These are phyloP conservation scores for Ottelia alismoides DNA, from an alignment of 106 monocot genomes.

Conservation along the genomic window DNA sequence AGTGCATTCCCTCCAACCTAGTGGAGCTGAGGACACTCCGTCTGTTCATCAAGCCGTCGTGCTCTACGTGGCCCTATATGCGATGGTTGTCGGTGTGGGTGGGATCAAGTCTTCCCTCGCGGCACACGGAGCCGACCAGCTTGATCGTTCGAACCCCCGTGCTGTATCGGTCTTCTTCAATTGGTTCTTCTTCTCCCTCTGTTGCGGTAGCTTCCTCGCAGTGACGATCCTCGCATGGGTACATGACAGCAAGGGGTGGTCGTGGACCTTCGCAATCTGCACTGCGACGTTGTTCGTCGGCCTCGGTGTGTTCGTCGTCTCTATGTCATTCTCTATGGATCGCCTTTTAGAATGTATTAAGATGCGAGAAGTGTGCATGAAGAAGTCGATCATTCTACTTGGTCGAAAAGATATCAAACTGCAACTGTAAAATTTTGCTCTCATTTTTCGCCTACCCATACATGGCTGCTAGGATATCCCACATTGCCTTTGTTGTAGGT, in stretches of 20 bases:
- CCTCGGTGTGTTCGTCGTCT: background rate
- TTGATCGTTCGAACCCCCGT: constrained; percentile 4
- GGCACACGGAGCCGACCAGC: constrained; percentile 20
- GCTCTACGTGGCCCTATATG: constrained; percentile 10
- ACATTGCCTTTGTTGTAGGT: too few relatives aligned
- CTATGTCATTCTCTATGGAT: too few relatives aligned
- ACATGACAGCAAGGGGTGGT: constrained; percentile 19
- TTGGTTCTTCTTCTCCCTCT: constrained; percentile 24
- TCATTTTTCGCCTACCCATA: too few relatives aligned
- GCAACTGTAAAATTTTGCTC: too few relatives aligned
- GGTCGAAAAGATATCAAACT: too few relatives aligned
- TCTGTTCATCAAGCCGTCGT: constrained; percentile 7
- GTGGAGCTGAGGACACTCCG: constrained; percentile 7
- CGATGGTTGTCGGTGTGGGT: constrained; percentile 17
- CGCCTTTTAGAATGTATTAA: too few relatives aligned
- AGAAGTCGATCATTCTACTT: too few relatives aligned
- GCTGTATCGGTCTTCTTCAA: constrained; percentile 19
- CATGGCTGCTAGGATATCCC: too few relatives aligned
- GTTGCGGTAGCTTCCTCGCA: constrained; percentile 12
- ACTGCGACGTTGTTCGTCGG: constrained; percentile 1
- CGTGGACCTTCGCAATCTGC: constrained; percentile 12
- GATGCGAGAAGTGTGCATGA: too few relatives aligned
- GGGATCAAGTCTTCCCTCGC: constrained; percentile 18
- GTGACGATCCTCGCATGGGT: constrained; percentile 25
- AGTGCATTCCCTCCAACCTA: constrained; percentile 8